Conservation (phyloP, 1,284 basidiomycete species). For the Ustanciosporium gigantosporum region DNA sequence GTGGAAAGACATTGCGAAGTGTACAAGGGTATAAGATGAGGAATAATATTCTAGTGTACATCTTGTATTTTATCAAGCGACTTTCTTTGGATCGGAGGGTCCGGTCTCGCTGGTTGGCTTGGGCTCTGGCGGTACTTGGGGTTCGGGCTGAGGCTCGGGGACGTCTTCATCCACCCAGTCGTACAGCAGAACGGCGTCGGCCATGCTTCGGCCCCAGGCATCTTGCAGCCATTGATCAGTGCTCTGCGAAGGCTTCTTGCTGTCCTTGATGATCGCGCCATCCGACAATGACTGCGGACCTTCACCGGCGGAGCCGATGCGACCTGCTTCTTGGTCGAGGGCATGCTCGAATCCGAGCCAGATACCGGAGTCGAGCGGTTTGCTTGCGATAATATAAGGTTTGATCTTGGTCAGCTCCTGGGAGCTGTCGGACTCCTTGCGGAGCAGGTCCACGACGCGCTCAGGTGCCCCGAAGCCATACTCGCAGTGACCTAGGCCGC, state of each 20-base stretch:
- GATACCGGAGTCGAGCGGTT: constrained; percentile 38
- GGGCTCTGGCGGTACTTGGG: too few species aligned
- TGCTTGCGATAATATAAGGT: constrained; percentile 39
- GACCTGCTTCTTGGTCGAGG: background rate
- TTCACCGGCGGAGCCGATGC: background rate
- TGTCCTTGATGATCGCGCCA: background rate
- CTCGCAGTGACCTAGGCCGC: constrained; percentile 44
- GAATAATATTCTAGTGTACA: too few species aligned
- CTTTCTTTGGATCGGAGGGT: too few species aligned
- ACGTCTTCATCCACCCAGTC: constrained; percentile 41
- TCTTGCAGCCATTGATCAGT: constrained; percentile 9
- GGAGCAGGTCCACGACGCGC: constrained; percentile 20
- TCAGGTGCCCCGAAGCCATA: constrained; percentile 48
- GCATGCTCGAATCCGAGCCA: constrained; percentile 34
- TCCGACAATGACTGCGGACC: too few species aligned
- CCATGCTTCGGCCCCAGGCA: constrained; percentile 29
- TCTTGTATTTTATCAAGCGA: too few species aligned
- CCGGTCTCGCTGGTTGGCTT: too few species aligned
- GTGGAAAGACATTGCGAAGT: too few species aligned
- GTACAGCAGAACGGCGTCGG: constrained; percentile 38
- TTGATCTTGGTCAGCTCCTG: background rate
- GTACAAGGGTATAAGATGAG: too few species aligned
- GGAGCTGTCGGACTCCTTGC: background rate
- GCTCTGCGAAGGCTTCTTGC: background rate
- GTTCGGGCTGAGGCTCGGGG: too few species aligned